Percentiles rank a stretch among this genome's conserved stretches.
phyloP scores from a whole-genome alignment of 805 yeast species.

The Saturnispora quitensis region DNA sequence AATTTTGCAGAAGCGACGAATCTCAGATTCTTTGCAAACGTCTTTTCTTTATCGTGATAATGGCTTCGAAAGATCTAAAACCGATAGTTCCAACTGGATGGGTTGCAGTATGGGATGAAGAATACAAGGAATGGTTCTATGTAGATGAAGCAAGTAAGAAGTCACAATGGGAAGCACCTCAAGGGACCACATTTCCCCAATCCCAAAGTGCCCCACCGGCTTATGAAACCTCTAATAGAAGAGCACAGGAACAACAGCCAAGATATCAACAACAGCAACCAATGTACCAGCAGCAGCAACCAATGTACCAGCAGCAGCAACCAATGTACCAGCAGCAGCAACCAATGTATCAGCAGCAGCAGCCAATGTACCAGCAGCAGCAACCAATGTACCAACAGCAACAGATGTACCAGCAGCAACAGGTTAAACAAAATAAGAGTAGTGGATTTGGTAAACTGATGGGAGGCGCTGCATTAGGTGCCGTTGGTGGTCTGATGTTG shows the following conservation, averaged over 20 bases:
- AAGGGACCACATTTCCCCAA: conserved; percentile 38
- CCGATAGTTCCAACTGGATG: conserved; percentile 39
- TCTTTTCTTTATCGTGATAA: conserved; percentile 3
- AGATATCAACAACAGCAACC: conserved; percentile 11
- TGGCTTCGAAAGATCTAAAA: conserved; percentile 21
- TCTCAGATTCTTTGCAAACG: neutral
- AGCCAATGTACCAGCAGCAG: conserved; percentile 4
- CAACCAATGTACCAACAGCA: conserved; percentile 8
- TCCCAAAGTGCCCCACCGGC: conserved; percentile 28
- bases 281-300: conserved; percentile 6
- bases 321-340: neutral
- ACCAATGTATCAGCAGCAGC: conserved; percentile 8
- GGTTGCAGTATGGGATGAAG: conserved; percentile 65
- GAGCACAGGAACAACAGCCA: neutral
- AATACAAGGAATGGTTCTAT: conserved; percentile 63
- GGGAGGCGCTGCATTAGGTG: conserved; percentile 29
- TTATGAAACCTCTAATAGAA: neutral
- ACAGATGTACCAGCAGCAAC: conserved; percentile 10
- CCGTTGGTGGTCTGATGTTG: conserved; percentile 24
- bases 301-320: conserved; percentile 10
- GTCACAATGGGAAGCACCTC: conserved; percentile 90
- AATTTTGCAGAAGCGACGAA: neutral
- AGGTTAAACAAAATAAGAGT: neutral
- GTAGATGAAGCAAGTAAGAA: conserved; percentile 63
- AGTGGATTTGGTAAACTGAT: conserved; percentile 22